Base-by-base conservation (phyloP, 2,329 filamentous ascomycete genomes). In the Pseudonectria buxi region DNA sequence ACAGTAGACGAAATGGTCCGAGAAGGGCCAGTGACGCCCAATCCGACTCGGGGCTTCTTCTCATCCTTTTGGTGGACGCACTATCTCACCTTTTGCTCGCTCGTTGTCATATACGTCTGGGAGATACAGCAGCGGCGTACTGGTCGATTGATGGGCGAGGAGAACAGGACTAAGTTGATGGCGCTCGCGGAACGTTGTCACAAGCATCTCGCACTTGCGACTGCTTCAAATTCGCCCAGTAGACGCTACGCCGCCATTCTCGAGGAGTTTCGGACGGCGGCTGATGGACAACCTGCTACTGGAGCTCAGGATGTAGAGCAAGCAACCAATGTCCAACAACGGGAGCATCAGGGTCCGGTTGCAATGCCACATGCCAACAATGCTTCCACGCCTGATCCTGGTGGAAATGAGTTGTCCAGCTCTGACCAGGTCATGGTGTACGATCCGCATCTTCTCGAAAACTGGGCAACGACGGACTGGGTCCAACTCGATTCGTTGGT, bases 71-170 rank as follows among this genome's bases (percentile, higher is more conserved):
- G 71, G 67, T 73, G 68, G 50, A 74, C 67, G 15, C 67, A 71
- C 26, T 74, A 73, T 41, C 68, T 72, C 4, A 65, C 68, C 0
- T 74, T 75, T 37, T 74, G 69, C 42, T 70, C 72, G 1, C 58
- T 76, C 0, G 68, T 69, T 0, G 68, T 75, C 4, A 55, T 73
- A 0, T 76, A 75, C 37, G 65, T 76, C 3, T 72, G 69, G 58
- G 58, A 69, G 29, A 53, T 56, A 3, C 54, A 54, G n/a, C 51
- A 48, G 33, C 30, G 29, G 22, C 3, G 34, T 27, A 35, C 28
- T 41, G 24, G 12, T 36, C 44, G 15, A 35, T 29, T n/a, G 3
- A 34, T 2, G 41, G 40, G 11, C 28, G 36, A 31, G 6, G 36
- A 43, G 7, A 33, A 33, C 10, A 35, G 7, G 24, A 37, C 32